Evolutionary conservation across 192 early-diverging fungal genomes (phyloP).

Genomic region (Entomortierella chlamydospora): DNA sequence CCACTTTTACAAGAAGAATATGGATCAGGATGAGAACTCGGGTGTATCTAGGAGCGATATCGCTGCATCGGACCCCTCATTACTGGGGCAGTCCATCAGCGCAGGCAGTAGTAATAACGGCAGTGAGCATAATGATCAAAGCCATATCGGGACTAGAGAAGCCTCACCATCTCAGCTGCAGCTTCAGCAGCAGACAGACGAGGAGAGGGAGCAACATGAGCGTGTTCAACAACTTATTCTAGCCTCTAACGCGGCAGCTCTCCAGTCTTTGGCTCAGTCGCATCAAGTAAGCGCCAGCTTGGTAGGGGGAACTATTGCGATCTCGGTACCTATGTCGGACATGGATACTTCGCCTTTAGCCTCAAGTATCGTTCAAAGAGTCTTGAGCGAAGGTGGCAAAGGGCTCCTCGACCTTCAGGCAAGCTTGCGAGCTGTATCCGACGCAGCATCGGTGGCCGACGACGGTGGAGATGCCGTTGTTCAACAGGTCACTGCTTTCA

Average conservation of each 20-base stretch:
- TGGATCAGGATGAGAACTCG: constrained; percentile 15
- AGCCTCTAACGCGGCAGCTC: constrained; percentile 22
- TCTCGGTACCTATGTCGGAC: constrained; percentile 41
- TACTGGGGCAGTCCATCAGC: neutral
- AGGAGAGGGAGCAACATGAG: constrained; percentile 15
- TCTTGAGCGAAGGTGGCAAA: constrained; percentile 26
- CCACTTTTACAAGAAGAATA: constrained; percentile 41
- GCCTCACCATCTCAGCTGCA: constrained; percentile 2
- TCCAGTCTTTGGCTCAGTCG: constrained; percentile 22
- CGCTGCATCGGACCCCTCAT: neutral
- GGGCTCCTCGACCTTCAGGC: constrained; percentile 29
- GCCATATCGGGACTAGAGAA: neutral
- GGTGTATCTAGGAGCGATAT: neutral
- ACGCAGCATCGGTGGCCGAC: neutral
- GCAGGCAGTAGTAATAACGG: neutral
- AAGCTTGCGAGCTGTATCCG: constrained; percentile 12
- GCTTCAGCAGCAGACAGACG: neutral
- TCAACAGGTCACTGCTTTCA: constrained; percentile 41
- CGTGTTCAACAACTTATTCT: constrained; percentile 23
- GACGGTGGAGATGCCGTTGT: constrained; percentile 32
- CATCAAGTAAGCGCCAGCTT: constrained; percentile 6
- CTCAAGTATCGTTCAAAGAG: constrained; percentile 49
- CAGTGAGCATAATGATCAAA: constrained; percentile 1
- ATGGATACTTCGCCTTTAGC: constrained; percentile 32
- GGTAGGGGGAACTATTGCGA: constrained; percentile 20